A percentile compares a stretch with the other conserved stretches of the same genome.
Conservation (phyloP, 306 rosid species). For the cucumber (Cucumis sativus) region DNA sequence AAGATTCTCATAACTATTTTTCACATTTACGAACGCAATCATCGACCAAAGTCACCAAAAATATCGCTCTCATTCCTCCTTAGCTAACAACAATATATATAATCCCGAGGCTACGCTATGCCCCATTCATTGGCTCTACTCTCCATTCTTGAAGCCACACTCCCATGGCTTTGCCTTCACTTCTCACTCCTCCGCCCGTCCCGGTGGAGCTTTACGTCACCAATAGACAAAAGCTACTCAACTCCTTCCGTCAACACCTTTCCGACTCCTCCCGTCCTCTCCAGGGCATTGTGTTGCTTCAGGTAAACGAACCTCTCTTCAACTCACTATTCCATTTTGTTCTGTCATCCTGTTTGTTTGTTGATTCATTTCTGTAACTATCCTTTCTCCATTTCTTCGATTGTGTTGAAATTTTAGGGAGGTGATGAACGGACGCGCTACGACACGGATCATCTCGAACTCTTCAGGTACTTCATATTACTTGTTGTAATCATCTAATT, state of each 20-base stretch:
- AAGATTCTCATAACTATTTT: too few species aligned
- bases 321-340: not conserved
- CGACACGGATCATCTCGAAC: constrained; percentile 79
- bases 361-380: not conserved
- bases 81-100: too few species aligned
- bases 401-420: constrained; percentile 28
- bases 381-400: not conserved
- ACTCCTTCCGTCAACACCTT: constrained; percentile 44
- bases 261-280: constrained; percentile 37
- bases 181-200: constrained; percentile 43
- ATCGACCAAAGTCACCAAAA: too few species aligned
- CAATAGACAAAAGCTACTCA: constrained; percentile 47
- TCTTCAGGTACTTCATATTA: constrained; percentile 47
- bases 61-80: not conserved
- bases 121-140: not conserved
- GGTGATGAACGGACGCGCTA: constrained; percentile 76
- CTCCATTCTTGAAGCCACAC: constrained; percentile 13
- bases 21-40: too few species aligned
- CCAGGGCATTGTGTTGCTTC: constrained; percentile 68
- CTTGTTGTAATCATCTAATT: not conserved
- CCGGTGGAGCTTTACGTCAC: constrained; percentile 39
- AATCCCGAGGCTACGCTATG: not conserved
- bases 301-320: constrained; percentile 21
- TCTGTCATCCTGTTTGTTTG: not conserved
- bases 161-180: constrained; percentile 32